Base-by-base conservation (phyloP, 768 basidiomycete genomes). In the Tylopilus rubrobrunneus region DNA sequence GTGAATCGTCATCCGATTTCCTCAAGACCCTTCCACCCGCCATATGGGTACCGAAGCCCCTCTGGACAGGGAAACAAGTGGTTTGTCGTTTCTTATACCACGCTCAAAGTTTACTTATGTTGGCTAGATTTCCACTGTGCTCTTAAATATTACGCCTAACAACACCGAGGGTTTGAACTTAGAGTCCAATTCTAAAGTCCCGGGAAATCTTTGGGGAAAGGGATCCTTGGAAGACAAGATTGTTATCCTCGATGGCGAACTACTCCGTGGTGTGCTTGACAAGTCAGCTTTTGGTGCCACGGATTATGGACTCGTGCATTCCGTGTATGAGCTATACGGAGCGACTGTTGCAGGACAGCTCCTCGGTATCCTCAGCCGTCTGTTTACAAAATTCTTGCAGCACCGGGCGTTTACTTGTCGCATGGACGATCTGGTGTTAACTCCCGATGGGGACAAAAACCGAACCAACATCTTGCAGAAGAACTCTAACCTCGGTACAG, bases 61-160 rank as follows among this genome's bases (percentile, higher is more conserved):
- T 96, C 45, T 99, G 97, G 97, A 98, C 96, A 0, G 97, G 97
- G 43, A 99, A 99, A 67, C 97, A 99, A 71, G 85, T 98, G 43
- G 92, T 96, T 63, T 71, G 86, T 45, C 29, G 21, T 43, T 53
- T n/a, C n/a, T 41, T 46, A 8, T 19, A 19, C 9, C 36, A 21
- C 23, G 4, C 34, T 34, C n/a, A 25, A 15, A 11, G 17, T 49
- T 37, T 28, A 39, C 54, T 52, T 48, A 60, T 41, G 8, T 33
- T 43, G 36, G 28, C 11, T 55, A 96, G 94, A 91, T 99, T 52
- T 97, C 95, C 1, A 99, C 97, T 0, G 80, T 99, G 42, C 76
- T 99, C 56, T 81, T 84, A 64, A 99, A 99, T 67, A 85, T 98
- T 58, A 96, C 90, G 5, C 96, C 97, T 7, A 69, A 69, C 41